These are phyloP conservation scores for Echria macrotheca DNA, from an alignment of 495 filamentous ascomycete genomes.

Conservation along the genomic window DNA sequence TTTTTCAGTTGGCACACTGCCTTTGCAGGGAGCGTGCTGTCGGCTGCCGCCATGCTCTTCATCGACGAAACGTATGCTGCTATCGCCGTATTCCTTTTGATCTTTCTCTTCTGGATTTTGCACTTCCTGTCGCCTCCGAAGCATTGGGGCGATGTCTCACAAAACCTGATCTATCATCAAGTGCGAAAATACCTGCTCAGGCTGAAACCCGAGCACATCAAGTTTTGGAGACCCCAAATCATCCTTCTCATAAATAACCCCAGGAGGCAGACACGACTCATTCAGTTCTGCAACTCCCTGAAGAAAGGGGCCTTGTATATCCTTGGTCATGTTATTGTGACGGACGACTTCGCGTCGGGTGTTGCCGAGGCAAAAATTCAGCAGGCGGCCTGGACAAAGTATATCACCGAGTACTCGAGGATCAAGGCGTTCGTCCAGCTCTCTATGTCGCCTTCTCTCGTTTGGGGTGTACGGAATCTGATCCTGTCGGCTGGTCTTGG, in stretches of 20 bases:
- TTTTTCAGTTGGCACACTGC: slow-evolving; percentile 87
- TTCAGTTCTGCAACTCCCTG: slow-evolving; percentile 86
- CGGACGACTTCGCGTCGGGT: slow-evolving; percentile 69
- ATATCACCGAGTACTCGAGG: slow-evolving; percentile 73
- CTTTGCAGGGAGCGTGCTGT: slow-evolving; percentile 63
- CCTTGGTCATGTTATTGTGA: slow-evolving; percentile 81
- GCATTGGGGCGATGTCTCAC: slow-evolving; percentile 84
- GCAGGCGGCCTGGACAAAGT: slow-evolving; percentile 76
- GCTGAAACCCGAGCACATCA: slow-evolving; percentile 81
- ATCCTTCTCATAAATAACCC: slow-evolving; percentile 79
- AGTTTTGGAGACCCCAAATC: slow-evolving; percentile 86
- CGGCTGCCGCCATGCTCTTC: slow-evolving; percentile 79
- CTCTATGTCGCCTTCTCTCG: slow-evolving; percentile 71
- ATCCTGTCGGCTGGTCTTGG: slow-evolving; percentile 76
- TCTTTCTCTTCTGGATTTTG: slow-evolving; percentile 74
- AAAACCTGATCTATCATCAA: slow-evolving; percentile 87
- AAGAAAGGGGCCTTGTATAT: slow-evolving; percentile 87
- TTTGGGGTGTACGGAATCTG: slow-evolving; percentile 80
- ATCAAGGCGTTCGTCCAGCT: slow-evolving; percentile 89
- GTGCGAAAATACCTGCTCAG: slow-evolving; percentile 83
- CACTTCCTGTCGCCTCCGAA: slow-evolving; percentile 83
- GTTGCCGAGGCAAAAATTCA: slow-evolving; percentile 78
- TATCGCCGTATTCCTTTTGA: slow-evolving; percentile 65
- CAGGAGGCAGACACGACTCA: slow-evolving; percentile 68
- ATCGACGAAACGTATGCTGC: slow-evolving; percentile 80